Evolutionary conservation across 306 rosid species (phyloP).

Genomic region (Malus sylvestris): DNA sequence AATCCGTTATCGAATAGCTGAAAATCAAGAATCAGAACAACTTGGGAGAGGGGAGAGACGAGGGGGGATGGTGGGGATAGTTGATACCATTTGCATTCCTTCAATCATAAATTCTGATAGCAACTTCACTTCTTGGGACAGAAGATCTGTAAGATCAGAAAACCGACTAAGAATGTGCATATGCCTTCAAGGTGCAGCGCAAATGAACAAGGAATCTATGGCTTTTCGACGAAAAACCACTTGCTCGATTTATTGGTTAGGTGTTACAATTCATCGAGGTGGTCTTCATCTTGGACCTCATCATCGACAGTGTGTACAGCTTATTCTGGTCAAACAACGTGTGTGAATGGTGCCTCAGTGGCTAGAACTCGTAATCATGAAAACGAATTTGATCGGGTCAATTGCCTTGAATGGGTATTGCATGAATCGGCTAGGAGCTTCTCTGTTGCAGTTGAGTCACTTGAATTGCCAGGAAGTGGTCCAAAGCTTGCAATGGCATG

Average conservation of each 20-base stretch:
- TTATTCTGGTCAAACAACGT: constrained; percentile 20
- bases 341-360: constrained; percentile 19
- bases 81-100: neutral
- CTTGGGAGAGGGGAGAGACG: neutral
- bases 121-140: constrained; percentile 19
- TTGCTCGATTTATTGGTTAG: constrained; percentile 21
- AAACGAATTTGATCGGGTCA: constrained; percentile 38
- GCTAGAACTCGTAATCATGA: constrained; percentile 14
- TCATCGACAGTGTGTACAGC: constrained; percentile 24
- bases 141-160: constrained; percentile 31
- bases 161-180: constrained; percentile 26
- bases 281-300: constrained; percentile 22
- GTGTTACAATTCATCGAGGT: constrained; percentile 25
- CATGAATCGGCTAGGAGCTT: constrained; percentile 66
- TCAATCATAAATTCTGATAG: constrained; percentile 5
- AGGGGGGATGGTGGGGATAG: neutral
- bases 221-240: constrained; percentile 16
- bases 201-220: constrained; percentile 27
- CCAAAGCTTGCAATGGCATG: constrained; percentile 68
- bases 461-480: constrained; percentile 42
- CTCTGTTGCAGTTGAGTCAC: constrained; percentile 43
- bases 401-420: constrained; percentile 39
- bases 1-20: neutral
- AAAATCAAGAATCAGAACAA: neutral
- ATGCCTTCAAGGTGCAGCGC: constrained; percentile 20